Conservation (phyloP, 2,329 filamentous ascomycete genomes). For the Fusarium heterosporum region DNA sequence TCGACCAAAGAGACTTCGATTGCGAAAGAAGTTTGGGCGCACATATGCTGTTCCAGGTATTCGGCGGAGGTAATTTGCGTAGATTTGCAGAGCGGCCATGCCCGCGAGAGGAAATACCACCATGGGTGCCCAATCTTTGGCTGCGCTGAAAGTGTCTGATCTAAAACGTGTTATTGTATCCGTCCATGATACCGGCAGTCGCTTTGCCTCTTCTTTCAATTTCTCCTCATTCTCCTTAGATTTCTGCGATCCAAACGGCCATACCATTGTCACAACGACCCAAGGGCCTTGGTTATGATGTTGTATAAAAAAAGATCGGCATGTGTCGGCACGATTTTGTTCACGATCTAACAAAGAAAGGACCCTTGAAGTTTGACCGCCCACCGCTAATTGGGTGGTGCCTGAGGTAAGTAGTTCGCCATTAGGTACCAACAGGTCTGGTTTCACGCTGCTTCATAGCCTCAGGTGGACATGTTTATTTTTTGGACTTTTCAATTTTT, state of each 20-base stretch:
- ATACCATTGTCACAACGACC: conserved; percentile 55
- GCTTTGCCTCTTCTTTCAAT: conserved; percentile 39
- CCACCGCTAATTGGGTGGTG: conserved; percentile 44
- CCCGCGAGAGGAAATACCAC: conserved; percentile 54
- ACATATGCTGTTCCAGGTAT: conserved; percentile 84
- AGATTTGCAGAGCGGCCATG: conserved; percentile 62
- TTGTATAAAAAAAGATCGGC: conserved; percentile 32
- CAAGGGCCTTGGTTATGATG: conserved; percentile 41
- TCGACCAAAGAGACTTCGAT: conserved; percentile 80
- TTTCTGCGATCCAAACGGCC: conserved; percentile 54
- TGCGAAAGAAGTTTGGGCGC: conserved; percentile 78
- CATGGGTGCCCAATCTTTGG: conserved; percentile 56
- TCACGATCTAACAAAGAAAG: conserved; percentile 7
- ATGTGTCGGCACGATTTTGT: conserved; percentile 21
- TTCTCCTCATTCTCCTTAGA: conserved; percentile 40
- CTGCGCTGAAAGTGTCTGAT: conserved; percentile 49
- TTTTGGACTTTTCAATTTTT: not conserved
- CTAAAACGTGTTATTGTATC: conserved; percentile 50
- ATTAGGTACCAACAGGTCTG: conserved; percentile 1
- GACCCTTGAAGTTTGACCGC: conserved; percentile 31
- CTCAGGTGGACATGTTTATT: not conserved
- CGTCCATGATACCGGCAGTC: conserved; percentile 53
- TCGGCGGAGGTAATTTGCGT: conserved; percentile 82
- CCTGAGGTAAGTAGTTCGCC: conserved; percentile 36
- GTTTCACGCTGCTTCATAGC: conserved; percentile 1